Evolutionary conservation across 1,284 basidiomycete genomes (phyloP), one percentile per base, ranked within the genome.

Genomic region (Pseudozyma tsukubaensis): DNA sequence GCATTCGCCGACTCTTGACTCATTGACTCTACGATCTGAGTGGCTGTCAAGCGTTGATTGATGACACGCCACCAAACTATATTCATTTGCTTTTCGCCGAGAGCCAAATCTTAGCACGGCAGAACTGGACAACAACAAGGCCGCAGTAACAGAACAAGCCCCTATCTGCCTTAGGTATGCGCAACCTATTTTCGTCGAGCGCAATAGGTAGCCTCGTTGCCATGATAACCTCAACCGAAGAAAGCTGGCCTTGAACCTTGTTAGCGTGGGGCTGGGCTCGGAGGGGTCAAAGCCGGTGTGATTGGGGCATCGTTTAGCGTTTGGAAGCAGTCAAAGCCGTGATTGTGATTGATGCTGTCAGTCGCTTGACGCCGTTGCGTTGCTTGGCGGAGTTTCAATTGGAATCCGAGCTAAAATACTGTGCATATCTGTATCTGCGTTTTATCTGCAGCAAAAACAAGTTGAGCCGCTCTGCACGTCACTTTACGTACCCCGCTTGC

Each of bases 161-260:
- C 39, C 13, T 40, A 40, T 40, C 39, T n/a, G 8, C 13, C n/a
- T n/a, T n/a, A n/a, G n/a, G 39, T 40, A 40, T 13, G 24, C 24
- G 24, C 6, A 29, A 29, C 24, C 24, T 29, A 29, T 29, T 29
- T 29, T 29, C 24, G 24, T 29, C 24, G 24, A 29, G 24, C 24
- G 24, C 24, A 29, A 29, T 29, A 29, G 24, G 34, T 14, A 29
- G 24, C 24, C 19, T 39, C 19, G 49, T 19, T 37, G 34, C 19
- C 24, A 12, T 21, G 19, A n/a, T 21, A 34, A 32, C 9, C 8
- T 40, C 14, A 7, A 19, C 14, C 47, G 37, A 51, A 44, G 51
- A 42, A 43, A n/a, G 53, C 59, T 62, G 59, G 40, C 39, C 43
- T 56, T 56, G 21, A 54, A 62, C 32, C 29, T 43, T 55, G 48